Evolutionary conservation across 345 rosid genomes (phyloP).

Genomic region (Arabis hirsuta): DNA sequence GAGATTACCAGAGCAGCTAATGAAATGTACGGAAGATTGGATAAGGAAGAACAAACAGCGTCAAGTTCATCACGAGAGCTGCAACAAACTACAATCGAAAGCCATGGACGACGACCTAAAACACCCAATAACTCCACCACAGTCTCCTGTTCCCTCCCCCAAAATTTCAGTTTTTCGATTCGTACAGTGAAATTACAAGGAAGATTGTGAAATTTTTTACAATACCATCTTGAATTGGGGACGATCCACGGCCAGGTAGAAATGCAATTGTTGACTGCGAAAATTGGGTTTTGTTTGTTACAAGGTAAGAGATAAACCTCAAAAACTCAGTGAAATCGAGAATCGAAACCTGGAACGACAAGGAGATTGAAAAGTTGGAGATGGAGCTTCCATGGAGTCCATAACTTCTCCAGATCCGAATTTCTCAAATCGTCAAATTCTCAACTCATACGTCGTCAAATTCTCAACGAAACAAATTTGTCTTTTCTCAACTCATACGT

Average conservation of each 20-base stretch:
- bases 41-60: constrained; percentile 73
- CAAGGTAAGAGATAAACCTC: background rate
- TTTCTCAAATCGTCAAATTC: background rate
- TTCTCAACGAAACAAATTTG: no score
- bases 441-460: no score
- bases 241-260: constrained; percentile 90
- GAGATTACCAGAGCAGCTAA: constrained; percentile 61
- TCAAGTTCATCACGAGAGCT: constrained; percentile 95
- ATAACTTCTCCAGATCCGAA: constrained; percentile 18
- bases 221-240: constrained; percentile 83
- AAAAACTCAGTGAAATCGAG: background rate
- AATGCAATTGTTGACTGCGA: constrained; percentile 68
- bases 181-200: background rate
- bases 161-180: background rate
- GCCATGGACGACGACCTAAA: constrained; percentile 66
- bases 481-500: no score
- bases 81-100: constrained; percentile 85
- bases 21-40: constrained; percentile 77
- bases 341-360: constrained; percentile 43
- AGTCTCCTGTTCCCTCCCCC: constrained; percentile 56
- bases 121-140: constrained; percentile 70
- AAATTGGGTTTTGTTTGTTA: background rate
- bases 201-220: background rate
- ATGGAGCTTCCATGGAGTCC: constrained; percentile 48
- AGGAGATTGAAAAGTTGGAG: constrained; percentile 46